Percentiles rank a stretch among this genome's conserved stretches.
Conservation (phyloP, 192 early-diverging fungal genomes). For the Dimargaris xerosporica region DNA sequence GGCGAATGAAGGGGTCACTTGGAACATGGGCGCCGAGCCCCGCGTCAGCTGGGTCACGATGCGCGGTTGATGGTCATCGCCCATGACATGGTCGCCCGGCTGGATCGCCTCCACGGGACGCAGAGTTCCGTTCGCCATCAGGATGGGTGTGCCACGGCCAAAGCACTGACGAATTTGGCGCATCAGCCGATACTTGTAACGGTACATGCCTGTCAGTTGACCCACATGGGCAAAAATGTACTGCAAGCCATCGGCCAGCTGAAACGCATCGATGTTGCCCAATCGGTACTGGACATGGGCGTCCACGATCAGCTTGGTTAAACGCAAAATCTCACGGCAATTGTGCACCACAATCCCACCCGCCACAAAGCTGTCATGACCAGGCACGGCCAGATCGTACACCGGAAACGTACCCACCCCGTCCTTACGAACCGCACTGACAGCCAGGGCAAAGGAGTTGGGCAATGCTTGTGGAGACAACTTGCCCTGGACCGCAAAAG, state of each 20-base stretch:
- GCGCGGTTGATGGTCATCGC: not conserved
- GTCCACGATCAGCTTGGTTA: constrained; percentile 95
- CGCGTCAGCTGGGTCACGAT: not conserved
- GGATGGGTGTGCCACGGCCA: not conserved
- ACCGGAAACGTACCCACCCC: constrained; percentile 14
- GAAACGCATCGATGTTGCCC: constrained; percentile 97
- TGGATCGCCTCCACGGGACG: constrained; percentile 4
- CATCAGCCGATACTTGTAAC: constrained; percentile 98
- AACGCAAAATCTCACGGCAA: constrained; percentile 85
- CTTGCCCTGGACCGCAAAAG: no score
- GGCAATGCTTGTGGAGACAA: not conserved
- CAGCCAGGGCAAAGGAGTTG: not conserved
- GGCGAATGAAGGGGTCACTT: not conserved
- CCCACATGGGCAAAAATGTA: constrained; percentile 98
- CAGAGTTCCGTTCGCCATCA: constrained; percentile 1
- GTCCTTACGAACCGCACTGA: not conserved
- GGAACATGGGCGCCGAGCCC: constrained; percentile 1
- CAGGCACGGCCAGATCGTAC: constrained; percentile 32
- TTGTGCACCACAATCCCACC: constrained; percentile 28
- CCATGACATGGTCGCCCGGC: constrained; percentile 10
- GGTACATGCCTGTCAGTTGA: constrained; percentile 98
- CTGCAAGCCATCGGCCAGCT: constrained; percentile 96
- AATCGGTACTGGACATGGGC: constrained; percentile 96
- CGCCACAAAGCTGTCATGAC: constrained; percentile 33
- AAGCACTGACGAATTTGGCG: constrained; percentile 77